phyloP scores from a whole-genome alignment of 176 grass and related monocot genomes.

The Oryza australiensis region DNA sequence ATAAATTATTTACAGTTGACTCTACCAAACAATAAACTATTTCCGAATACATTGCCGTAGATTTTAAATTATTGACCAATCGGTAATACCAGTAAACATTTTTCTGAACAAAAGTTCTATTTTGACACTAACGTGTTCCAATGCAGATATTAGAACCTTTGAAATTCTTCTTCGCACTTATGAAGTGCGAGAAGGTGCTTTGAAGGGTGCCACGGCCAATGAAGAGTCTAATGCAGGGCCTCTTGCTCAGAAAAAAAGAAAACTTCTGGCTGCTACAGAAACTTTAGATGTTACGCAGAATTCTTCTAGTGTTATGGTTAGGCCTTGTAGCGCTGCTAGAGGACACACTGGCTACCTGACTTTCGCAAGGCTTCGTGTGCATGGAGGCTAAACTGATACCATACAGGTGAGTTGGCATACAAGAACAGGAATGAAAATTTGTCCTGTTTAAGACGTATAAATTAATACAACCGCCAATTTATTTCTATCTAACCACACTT shows the following conservation, averaged over 20 bases:
- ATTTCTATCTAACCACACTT: background rate
- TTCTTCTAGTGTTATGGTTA: constrained; percentile 56
- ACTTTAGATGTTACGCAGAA: constrained; percentile 32
- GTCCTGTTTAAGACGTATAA: background rate
- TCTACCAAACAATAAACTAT: background rate
- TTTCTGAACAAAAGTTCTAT: background rate
- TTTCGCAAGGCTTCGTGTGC: constrained; percentile 66
- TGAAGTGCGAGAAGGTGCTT: constrained; percentile 57
- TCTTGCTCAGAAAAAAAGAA: constrained; percentile 64
- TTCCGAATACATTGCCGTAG: background rate
- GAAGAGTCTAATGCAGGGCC: constrained; percentile 47
- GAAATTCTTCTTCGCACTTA: constrained; percentile 82
- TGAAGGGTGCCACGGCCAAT: constrained; percentile 19
- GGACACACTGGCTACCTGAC: constrained; percentile 94
- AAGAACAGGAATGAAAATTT: background rate
- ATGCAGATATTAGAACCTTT: constrained; percentile 91
- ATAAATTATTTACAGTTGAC: background rate
- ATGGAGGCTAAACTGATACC: constrained; percentile 12
- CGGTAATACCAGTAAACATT: background rate
- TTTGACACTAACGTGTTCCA: background rate
- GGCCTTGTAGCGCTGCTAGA: constrained; percentile 59
- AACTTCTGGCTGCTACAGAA: constrained; percentile 12
- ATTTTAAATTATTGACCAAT: background rate
- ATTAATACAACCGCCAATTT: background rate
- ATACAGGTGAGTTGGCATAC: background rate